Evolutionary conservation across 805 yeast species (phyloP), one percentile per base, ranked within the genome.

Genomic region (Saccharomycopsis babjevae): DNA sequence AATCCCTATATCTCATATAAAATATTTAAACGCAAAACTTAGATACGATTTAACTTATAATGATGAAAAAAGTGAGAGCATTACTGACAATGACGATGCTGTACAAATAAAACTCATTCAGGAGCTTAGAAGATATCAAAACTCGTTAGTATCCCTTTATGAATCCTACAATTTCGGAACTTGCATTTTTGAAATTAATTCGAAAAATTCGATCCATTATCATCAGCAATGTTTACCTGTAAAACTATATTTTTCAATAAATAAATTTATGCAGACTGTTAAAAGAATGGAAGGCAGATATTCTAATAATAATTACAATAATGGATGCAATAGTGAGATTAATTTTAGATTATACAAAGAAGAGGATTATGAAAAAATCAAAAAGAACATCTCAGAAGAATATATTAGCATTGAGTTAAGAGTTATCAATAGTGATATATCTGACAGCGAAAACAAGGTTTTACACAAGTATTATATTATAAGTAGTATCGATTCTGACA

Each of bases 191-290:
- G 96, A 89, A 66, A 83, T 90, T 57, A 83, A 84, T 61, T 77
- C 88, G 46, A 70, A 73, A 0, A 74, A 79, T 8, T 84, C 88
- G 22, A 82, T 91, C 11, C 97, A 91, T 71, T 81, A 80, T 61
- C 94, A 89, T 70, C 77, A 81, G 20, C 97, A 91, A 69, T 77
- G 84, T n/a, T 69, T 90, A 4, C 96, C 97, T 0, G 75, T 92
- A 5, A 59, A 58, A 22, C 81, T 85, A 0, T 72, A 74, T 54
- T 72, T 73, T 56, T 68, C 77, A 36, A 63, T 76, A 1, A 68
- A 70, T 13, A 74, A 75, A 30, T 84, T 89, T 64, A 75, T 73
- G 28, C 68, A 70, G 1, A 76, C 76, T 0, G 68, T 88, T 30
- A 72, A 78, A 3, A 80, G 78, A 59, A 85, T 74, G 57, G 63